These are phyloP conservation scores for Solanum peruvianum DNA, from an alignment of 257 asterid species.

Conservation along the genomic window DNA sequence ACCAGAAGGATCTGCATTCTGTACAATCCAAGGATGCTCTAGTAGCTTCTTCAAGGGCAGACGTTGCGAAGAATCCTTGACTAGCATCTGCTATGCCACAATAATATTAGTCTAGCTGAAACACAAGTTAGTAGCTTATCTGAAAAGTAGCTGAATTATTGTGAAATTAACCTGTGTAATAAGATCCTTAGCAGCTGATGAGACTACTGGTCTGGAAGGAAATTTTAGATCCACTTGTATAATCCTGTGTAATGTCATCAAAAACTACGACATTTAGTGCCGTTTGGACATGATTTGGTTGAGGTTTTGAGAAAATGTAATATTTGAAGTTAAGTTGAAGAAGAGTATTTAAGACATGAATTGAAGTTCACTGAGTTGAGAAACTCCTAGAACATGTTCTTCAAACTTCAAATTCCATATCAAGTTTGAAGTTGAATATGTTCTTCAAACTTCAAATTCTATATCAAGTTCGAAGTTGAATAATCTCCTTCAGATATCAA, in stretches of 20 bases:
- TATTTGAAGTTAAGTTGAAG: not conserved
- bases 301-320: not conserved
- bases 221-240: constrained; percentile 88
- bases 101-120: not conserved
- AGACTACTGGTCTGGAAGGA: constrained; percentile 73
- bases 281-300: not conserved
- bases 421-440: not conserved
- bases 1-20: constrained; percentile 91
- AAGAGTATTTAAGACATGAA: not conserved
- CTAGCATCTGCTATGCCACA: constrained; percentile 54
- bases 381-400: not conserved
- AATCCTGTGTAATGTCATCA: constrained; percentile 39
- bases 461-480: too few species aligned
- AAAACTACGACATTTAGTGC: not conserved
- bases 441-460: too few species aligned
- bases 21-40: constrained; percentile 96
- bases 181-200: constrained; percentile 90
- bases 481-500: not conserved
- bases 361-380: not conserved
- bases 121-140: not conserved
- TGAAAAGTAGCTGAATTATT: not conserved
- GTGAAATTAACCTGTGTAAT: constrained; percentile 49
- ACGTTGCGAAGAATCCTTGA: constrained; percentile 74
- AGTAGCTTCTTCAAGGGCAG: constrained; percentile 74
- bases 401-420: not conserved